phyloP scores from a whole-genome alignment of 2,329 filamentous ascomycete species.

The Neopestalotiopsis sp. region DNA sequence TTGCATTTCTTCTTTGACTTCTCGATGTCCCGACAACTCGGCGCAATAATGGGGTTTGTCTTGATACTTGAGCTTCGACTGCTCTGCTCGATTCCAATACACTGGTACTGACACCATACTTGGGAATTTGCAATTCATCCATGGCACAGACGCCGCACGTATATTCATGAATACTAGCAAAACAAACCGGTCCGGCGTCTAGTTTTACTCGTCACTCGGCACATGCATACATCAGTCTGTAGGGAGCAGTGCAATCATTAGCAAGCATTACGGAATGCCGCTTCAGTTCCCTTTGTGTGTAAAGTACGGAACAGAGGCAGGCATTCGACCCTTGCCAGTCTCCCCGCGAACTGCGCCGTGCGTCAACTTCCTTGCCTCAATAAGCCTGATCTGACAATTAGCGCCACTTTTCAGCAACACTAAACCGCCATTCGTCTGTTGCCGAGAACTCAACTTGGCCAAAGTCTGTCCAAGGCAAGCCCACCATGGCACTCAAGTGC shows the following conservation, averaged over 20 bases:
- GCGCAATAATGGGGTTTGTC: neutral
- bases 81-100: neutral
- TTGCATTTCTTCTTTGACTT: neutral
- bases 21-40: neutral
- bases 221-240: no score
- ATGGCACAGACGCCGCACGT: no score
- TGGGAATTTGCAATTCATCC: neutral
- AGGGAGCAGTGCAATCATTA: no score
- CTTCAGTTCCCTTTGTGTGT: neutral
- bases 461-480: neutral
- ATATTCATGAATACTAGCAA: no score
- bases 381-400: constrained; percentile 6
- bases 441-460: neutral
- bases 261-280: neutral
- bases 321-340: neutral
- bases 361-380: constrained; percentile 11
- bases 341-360: constrained; percentile 15
- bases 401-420: neutral
- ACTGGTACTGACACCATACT: neutral
- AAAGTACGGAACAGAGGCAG: neutral
- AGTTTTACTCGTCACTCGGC: no score
- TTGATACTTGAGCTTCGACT: neutral
- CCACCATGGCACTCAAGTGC: neutral
- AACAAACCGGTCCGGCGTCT: no score
- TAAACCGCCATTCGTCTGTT: neutral